phyloP scores from a whole-genome alignment of 2,329 filamentous ascomycete species.

The Pseudocercospora crystallina region DNA sequence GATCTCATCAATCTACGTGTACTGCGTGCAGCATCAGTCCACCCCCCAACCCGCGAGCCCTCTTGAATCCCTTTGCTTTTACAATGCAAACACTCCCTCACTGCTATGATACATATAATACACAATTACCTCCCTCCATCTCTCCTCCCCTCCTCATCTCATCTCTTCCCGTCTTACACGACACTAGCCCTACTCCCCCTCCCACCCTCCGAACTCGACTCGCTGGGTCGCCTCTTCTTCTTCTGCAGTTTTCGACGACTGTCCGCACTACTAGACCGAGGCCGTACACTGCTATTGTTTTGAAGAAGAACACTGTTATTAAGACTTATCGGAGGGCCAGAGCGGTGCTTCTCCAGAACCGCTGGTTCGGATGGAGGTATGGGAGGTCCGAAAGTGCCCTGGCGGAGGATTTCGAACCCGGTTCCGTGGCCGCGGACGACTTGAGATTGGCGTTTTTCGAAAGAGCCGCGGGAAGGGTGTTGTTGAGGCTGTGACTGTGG shows the following conservation, averaged over 20 bases:
- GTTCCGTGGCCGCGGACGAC: conserved; percentile 35
- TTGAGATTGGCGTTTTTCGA: conserved; percentile 27
- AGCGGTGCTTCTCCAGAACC: conserved; percentile 18
- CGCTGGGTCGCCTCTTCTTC: conserved; percentile 23
- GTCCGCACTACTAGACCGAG: conserved; percentile 25
- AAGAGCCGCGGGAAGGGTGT: conserved; percentile 18
- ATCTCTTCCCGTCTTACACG: no score
- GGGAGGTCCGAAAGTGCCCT: conserved; percentile 31
- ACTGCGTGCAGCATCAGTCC: no score
- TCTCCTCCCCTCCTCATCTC: no score
- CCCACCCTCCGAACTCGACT: no score
- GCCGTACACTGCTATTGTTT: conserved; percentile 7
- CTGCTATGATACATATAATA: no score
- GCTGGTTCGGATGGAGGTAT: conserved; percentile 14
- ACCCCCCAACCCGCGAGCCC: no score
- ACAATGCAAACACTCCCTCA: no score
- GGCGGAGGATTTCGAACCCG: conserved; percentile 38
- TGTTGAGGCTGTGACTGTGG: neutral
- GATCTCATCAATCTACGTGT: no score
- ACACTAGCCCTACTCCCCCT: no score
- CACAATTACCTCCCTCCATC: no score
- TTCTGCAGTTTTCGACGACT: conserved; percentile 33
- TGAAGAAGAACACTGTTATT: conserved; percentile 13
- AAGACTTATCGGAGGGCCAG: conserved; percentile 31
- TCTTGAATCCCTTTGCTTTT: no score